Conservation (phyloP, 352 stramenopile species). For the Phytophthora citrophthora region DNA sequence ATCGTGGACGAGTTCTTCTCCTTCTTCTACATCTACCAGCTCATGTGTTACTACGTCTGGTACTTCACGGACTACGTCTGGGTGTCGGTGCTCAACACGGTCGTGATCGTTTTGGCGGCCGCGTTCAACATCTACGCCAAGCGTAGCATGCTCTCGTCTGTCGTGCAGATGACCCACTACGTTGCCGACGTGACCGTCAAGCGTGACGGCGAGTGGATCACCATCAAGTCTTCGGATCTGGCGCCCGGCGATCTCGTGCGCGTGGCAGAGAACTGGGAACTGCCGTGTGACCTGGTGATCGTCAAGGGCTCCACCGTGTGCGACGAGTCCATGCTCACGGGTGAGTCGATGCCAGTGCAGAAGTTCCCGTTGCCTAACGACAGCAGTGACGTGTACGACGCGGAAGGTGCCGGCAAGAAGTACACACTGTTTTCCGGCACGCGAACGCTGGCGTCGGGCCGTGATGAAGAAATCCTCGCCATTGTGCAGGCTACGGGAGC, state of each 20-base stretch:
- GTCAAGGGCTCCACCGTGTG: conserved; percentile 73
- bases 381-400: conserved; percentile 59
- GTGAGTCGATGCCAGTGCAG: conserved; percentile 87
- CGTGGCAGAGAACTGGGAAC: conserved; percentile 70
- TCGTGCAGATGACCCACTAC: conserved; percentile 74
- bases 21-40: conserved; percentile 85
- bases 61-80: conserved; percentile 76
- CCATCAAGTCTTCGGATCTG: conserved; percentile 53
- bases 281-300: conserved; percentile 76
- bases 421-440: conserved; percentile 91
- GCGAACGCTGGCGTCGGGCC: conserved; percentile 69
- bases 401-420: conserved; percentile 72
- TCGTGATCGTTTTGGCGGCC: conserved; percentile 60
- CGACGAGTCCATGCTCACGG: conserved; percentile 80
- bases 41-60: conserved; percentile 89
- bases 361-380: conserved; percentile 75
- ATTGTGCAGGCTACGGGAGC: conserved; percentile 85
- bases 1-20: conserved; percentile 72
- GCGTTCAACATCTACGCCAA: conserved; percentile 75
- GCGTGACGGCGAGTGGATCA: conserved; percentile 58
- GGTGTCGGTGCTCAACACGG: conserved; percentile 65
- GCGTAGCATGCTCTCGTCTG: conserved; percentile 55
- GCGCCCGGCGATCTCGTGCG: conserved; percentile 75
- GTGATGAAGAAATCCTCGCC: conserved; percentile 68
- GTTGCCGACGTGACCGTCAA: conserved; percentile 70